These are phyloP conservation scores for Plasmodium relictum DNA, from an alignment of 169 alveolate genomes.

Conservation along the genomic window DNA sequence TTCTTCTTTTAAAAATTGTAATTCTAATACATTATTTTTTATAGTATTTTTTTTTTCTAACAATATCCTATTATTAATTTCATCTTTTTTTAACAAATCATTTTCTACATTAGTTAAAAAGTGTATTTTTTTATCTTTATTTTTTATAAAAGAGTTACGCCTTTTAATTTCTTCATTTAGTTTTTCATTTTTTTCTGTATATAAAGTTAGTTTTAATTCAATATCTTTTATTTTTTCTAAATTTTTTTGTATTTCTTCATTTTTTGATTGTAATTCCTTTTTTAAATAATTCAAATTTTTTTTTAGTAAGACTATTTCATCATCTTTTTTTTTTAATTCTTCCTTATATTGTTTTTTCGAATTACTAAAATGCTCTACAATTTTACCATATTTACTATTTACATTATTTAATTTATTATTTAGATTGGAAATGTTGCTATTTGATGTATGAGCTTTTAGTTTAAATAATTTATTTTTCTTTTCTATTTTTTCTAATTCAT, in stretches of 20 bases:
- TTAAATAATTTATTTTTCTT: constrained; percentile 10
- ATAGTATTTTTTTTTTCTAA: constrained; percentile 7
- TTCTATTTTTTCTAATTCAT: not conserved
- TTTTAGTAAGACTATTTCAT: constrained; percentile 1
- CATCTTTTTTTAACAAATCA: constrained; percentile 30
- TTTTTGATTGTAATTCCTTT: constrained; percentile 3
- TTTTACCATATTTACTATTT: not conserved
- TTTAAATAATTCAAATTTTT: constrained; percentile 13
- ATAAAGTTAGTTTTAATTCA: not conserved
- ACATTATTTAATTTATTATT: not conserved
- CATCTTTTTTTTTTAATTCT: constrained; percentile 5
- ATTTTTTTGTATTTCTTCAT: constrained; percentile 8
- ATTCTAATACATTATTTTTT: not conserved
- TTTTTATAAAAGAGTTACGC: constrained; percentile 18
- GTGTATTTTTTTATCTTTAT: constrained; percentile 39
- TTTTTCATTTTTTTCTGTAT: constrained; percentile 15
- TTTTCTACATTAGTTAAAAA: constrained; percentile 18
- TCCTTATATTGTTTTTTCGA: constrained; percentile 7
- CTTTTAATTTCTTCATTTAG: constrained; percentile 43
- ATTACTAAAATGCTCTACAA: not conserved
- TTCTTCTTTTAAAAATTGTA: constrained; percentile 18
- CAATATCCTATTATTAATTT: constrained; percentile 19
- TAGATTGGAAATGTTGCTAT: constrained; percentile 4
- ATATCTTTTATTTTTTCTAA: not conserved
- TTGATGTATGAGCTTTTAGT: constrained; percentile 15